Base-by-base conservation (phyloP, 148 eudicot species). In the Bassia scoparia region DNA sequence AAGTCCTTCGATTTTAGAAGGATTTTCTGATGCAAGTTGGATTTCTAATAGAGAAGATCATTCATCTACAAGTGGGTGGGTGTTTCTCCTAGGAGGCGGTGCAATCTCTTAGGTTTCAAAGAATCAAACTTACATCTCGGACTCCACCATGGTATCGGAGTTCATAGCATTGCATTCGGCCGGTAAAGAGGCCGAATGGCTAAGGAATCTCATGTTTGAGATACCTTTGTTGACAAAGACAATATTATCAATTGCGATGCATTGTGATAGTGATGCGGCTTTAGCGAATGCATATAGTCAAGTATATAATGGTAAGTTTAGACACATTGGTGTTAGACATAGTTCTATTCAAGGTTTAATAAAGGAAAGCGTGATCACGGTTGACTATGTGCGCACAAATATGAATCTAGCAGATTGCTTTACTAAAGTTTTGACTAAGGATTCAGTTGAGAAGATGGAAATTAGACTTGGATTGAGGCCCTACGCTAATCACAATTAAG, bases 111-210 rank as follows among this genome's bases (percentile, higher is more conserved):
- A 8, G 18, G 46, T 52, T 10, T 46, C 50, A 9, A 46, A 46
- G 50, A 71, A 80, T 24, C 68, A 80, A 46, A 80, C 54, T 0
- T 67, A 67, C 20, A 67, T 70, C 6, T 12, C 17, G 2, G n/a
- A 59, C 29, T 80, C 77, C 3, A 66, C 69, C 4, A 76, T 76
- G 79, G 63, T 12, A 6, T 11, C 69, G 2, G 73, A 37, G 41
- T 37, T 37, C 41, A 37, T 46, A 3, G 50, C 50, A 3, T 46
- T 46, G 17, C 50, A 46, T 9, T 46, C 50, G 75, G 54, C 73
- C 2, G 21, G 73, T 24, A 68, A 49, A 52, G 77, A 73, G 29
- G 62, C 31, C 2, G 62, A 53, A 34, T 69, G 44, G 72, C 3
- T 50, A 0, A 38, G 38, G 26, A 31, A 49, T 24, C 31, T 67